A percentile compares a stretch with the other conserved stretches of the same genome.
Conservation (phyloP, 306 rosid genomes). For the Quercus wislizeni region DNA sequence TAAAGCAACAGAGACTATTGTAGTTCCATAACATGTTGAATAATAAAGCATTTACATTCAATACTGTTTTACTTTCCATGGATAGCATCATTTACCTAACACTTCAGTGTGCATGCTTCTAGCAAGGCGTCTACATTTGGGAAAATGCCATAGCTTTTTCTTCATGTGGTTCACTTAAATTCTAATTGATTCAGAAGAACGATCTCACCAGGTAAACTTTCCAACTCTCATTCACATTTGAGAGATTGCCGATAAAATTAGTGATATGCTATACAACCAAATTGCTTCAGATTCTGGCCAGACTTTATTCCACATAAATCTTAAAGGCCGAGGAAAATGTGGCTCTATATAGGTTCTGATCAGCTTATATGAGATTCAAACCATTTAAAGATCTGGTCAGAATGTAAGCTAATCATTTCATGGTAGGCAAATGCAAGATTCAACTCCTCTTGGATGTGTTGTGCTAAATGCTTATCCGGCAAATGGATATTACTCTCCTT, state of each 20-base stretch:
- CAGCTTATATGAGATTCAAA: constrained; percentile 63
- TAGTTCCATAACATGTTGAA: neutral
- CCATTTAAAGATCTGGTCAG: constrained; percentile 73
- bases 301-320: constrained; percentile 1
- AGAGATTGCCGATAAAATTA: neutral
- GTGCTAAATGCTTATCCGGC: constrained; percentile 42
- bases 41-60: neutral
- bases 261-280: neutral
- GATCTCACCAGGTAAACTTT: constrained; percentile 1
- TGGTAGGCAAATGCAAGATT: constrained; percentile 88
- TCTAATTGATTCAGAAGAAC: constrained; percentile 6
- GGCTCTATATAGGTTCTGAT: neutral
- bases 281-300: constrained; percentile 14
- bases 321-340: neutral
- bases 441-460: constrained; percentile 81
- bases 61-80: neutral
- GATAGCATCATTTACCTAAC: neutral
- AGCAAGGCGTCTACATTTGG: neutral
- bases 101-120: neutral
- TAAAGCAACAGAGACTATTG: neutral
- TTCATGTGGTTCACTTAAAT: constrained; percentile 17
- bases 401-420: constrained; percentile 80
- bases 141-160: neutral
- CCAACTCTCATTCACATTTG: constrained; percentile 7
- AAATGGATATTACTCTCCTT: constrained; percentile 36